Evolutionary conservation across 352 stramenopile species (phyloP).

Genomic region (Phytophthora tentaculata): DNA sequence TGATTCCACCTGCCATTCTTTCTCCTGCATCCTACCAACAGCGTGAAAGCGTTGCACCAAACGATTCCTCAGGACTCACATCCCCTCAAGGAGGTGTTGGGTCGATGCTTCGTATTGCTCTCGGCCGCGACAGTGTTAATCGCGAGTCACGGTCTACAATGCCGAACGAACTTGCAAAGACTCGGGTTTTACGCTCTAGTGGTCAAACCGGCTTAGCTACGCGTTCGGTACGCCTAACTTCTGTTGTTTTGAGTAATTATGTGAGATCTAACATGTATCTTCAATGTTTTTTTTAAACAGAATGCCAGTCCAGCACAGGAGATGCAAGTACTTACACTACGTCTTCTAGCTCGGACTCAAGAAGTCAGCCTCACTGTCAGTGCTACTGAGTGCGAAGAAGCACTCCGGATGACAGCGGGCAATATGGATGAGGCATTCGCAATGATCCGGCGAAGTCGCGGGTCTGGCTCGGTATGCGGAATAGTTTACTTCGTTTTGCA

Average conservation of each 20-base stretch:
- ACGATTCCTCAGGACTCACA: conserved; percentile 24
- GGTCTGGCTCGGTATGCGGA: conserved; percentile 20
- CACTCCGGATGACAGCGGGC: conserved; percentile 38
- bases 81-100: conserved; percentile 45
- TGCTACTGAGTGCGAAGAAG: conserved; percentile 50
- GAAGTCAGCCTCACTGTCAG: conserved; percentile 37
- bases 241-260: background rate
- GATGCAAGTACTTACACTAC: conserved; percentile 31
- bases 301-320: conserved; percentile 26
- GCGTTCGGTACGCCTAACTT: conserved; percentile 25
- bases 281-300: conserved; percentile 10
- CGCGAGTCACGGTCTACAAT: conserved; percentile 47
- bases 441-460: conserved; percentile 20
- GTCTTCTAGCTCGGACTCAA: conserved; percentile 36
- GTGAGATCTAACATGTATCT: background rate
- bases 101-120: conserved; percentile 75
- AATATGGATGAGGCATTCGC: conserved; percentile 42
- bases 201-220: conserved; percentile 22
- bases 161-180: conserved; percentile 46
- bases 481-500: background rate
- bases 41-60: conserved; percentile 62
- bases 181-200: conserved; percentile 36
- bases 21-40: conserved; percentile 88
- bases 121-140: conserved; percentile 75
- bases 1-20: conserved; percentile 50